Evolutionary conservation across 2,329 filamentous ascomycete genomes (phyloP).

Genomic region (Coniochaeta sp.): DNA sequence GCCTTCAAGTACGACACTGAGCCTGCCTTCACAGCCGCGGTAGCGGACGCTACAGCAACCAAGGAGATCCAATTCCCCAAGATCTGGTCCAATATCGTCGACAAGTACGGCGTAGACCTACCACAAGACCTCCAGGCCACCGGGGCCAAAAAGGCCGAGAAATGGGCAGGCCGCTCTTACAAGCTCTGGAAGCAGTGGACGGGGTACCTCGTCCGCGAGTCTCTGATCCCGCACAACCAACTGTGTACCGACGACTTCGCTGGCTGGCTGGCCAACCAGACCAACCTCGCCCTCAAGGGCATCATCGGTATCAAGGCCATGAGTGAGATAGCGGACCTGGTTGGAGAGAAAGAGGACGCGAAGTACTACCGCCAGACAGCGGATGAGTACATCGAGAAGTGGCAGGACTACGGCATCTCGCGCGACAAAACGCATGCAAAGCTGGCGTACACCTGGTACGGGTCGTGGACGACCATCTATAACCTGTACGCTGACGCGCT

Average conservation of each 20-base stretch:
- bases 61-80: conserved; percentile 3
- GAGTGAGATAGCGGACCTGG: conserved; percentile 56
- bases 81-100: conserved; percentile 10
- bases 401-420: conserved; percentile 63
- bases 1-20: conserved; percentile 57
- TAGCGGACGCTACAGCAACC: not conserved
- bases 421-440: conserved; percentile 67
- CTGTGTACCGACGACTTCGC: conserved; percentile 71
- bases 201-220: conserved; percentile 61
- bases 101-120: conserved; percentile 17
- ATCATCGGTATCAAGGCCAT: conserved; percentile 75
- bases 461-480: conserved; percentile 76
- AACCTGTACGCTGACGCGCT: conserved; percentile 69
- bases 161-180: conserved; percentile 44
- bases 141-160: conserved; percentile 14
- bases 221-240: conserved; percentile 59
- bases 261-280: conserved; percentile 62
- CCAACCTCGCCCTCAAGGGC: conserved; percentile 69
- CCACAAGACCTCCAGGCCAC: not conserved
- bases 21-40: conserved; percentile 43
- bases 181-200: conserved; percentile 63
- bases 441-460: conserved; percentile 73
- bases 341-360: conserved; percentile 40
- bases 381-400: conserved; percentile 59
- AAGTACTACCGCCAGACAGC: conserved; percentile 46